Percentiles rank a stretch among this genome's conserved stretches.
Conservation (phyloP, 2,329 filamentous ascomycete genomes). For the Fusarium hostae region DNA sequence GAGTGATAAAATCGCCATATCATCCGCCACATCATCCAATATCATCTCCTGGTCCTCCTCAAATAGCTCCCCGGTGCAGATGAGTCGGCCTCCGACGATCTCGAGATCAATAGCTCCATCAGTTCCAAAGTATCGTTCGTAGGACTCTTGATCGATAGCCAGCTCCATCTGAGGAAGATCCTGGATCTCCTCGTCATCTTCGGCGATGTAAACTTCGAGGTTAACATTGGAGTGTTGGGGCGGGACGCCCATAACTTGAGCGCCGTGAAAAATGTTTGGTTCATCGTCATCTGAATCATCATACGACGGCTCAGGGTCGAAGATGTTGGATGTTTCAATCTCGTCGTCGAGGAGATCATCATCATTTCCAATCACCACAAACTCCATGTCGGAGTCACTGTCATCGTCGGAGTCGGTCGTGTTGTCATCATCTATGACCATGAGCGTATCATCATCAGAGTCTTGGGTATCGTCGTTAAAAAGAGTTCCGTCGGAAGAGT, state of each 20-base stretch:
- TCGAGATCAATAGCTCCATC: slow-evolving; percentile 45
- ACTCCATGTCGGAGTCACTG: slow-evolving; percentile 1
- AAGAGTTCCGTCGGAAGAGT: background rate
- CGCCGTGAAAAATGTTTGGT: slow-evolving; percentile 45
- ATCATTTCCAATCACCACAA: background rate
- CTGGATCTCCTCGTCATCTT: slow-evolving; percentile 41
- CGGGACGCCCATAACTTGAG: slow-evolving; percentile 35
- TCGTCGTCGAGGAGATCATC: slow-evolving; percentile 1
- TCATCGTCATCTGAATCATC: slow-evolving; percentile 36
- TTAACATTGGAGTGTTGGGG: slow-evolving; percentile 30
- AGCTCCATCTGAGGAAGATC: slow-evolving; percentile 48
- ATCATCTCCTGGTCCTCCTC: slow-evolving; percentile 15
- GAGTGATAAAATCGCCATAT: background rate
- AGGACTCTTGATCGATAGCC: slow-evolving; percentile 44
- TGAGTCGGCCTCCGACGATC: slow-evolving; percentile 36
- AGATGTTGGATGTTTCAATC: slow-evolving; percentile 35
- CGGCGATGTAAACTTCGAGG: slow-evolving; percentile 46
- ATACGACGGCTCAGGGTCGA: slow-evolving; percentile 32
- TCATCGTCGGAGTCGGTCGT: background rate
- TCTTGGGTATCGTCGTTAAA: background rate
- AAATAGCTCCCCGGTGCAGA: slow-evolving; percentile 34
- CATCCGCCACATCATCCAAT: background rate
- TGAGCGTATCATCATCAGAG: background rate
- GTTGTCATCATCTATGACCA: background rate
- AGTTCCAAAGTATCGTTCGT: slow-evolving; percentile 38